These are phyloP conservation scores for Marasmius sp. DNA, from an alignment of 1,284 basidiomycete genomes.

Conservation along the genomic window DNA sequence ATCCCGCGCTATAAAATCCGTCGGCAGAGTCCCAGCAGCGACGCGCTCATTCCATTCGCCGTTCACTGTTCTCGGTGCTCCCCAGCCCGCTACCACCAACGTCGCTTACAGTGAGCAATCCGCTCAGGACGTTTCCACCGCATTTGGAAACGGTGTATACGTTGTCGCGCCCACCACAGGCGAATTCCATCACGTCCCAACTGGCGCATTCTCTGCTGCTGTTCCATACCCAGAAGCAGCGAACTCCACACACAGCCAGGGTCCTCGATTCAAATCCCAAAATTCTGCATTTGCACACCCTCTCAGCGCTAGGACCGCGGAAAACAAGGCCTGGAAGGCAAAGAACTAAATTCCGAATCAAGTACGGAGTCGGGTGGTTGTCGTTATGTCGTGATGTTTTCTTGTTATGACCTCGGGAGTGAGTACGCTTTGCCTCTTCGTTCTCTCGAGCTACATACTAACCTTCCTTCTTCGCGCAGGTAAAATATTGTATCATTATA, in stretches of 20 bases:
- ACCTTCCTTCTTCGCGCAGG: neutral
- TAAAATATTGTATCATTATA: neutral
- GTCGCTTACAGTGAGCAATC: neutral
- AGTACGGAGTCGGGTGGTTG: neutral
- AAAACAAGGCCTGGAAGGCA: neutral
- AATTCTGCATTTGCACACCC: neutral
- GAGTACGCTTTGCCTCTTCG: neutral
- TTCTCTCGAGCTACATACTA: neutral
- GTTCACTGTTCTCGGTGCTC: constrained; percentile 31
- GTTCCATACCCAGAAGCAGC: constrained; percentile 28
- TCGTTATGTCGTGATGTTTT: neutral
- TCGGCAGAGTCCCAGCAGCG: neutral
- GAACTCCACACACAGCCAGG: neutral
- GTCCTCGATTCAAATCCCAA: neutral
- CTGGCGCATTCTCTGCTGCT: constrained; percentile 40
- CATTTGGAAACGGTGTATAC: constrained; percentile 30
- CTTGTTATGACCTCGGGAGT: neutral
- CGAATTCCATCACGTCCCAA: constrained; percentile 39
- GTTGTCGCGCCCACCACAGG: constrained; percentile 35
- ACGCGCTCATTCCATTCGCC: constrained; percentile 37
- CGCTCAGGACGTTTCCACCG: neutral
- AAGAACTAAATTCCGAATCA: neutral
- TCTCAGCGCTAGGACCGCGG: neutral
- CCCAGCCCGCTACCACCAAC: constrained; percentile 21
- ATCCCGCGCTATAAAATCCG: constrained; percentile 1